Percentiles rank a stretch among this genome's conserved stretches.
phyloP scores from a whole-genome alignment of 768 basidiomycete genomes.

The Calocybe cyanea region DNA sequence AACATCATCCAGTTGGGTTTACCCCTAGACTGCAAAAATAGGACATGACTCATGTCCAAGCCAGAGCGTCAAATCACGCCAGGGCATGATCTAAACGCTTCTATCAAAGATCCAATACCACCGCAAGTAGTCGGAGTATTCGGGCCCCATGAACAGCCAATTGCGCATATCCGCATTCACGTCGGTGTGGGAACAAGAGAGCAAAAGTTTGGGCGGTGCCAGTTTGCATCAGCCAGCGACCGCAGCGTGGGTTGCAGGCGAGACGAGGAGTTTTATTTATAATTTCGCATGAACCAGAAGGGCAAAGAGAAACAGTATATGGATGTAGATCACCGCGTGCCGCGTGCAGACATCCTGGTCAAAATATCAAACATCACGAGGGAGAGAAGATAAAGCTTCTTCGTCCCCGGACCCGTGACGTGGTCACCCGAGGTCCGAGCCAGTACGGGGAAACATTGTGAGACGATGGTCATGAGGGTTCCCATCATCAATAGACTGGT shows the following conservation, averaged over 20 bases:
- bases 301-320: neutral
- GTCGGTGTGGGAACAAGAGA: too few species aligned
- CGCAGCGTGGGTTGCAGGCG: too few species aligned
- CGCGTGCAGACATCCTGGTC: neutral
- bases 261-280: too few species aligned
- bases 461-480: neutral
- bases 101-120: constrained; percentile 13
- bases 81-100: neutral
- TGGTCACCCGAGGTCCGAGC: neutral
- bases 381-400: neutral
- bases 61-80: too few species aligned
- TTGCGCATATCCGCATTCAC: too few species aligned
- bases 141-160: too few species aligned
- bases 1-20: too few species aligned
- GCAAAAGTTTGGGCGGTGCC: too few species aligned
- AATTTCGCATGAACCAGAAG: neutral
- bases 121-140: too few species aligned
- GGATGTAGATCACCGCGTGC: constrained; percentile 7
- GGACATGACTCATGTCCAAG: too few species aligned
- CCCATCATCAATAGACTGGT: neutral
- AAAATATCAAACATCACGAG: neutral
- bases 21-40: too few species aligned
- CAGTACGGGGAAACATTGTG: neutral
- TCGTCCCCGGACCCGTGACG: neutral
- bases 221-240: too few species aligned